Evolutionary conservation across 2,329 filamentous ascomycete genomes (phyloP).

Genomic region (Cercospora sp.): DNA sequence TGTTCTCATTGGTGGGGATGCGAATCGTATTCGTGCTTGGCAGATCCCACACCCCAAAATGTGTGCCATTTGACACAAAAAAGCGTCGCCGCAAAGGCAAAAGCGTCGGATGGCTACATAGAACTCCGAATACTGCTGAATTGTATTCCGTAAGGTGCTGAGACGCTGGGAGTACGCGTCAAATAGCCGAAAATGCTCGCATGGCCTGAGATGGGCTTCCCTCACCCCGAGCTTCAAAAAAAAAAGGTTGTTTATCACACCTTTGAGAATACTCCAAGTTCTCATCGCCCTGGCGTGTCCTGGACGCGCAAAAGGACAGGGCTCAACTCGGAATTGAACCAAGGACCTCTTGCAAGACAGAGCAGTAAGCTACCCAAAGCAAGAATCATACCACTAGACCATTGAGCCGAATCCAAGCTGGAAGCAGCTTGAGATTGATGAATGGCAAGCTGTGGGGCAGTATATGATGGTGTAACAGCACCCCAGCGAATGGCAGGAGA

Average conservation of each 20-base stretch:
- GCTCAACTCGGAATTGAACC: constrained; percentile 15
- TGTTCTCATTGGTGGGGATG: not conserved
- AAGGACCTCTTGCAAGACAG: constrained; percentile 9
- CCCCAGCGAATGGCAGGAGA: no score
- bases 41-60: not conserved
- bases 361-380: constrained; percentile 1
- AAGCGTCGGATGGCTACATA: no score
- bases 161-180: no score
- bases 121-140: no score
- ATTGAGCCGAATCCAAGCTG: not conserved
- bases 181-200: no score
- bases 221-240: no score
- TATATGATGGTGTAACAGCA: not conserved
- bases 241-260: no score
- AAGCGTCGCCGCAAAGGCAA: not conserved
- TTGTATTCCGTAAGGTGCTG: no score
- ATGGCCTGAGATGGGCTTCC: no score
- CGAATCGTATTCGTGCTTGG: constrained; percentile 1
- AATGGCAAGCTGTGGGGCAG: fast-evolving
- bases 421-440: not conserved
- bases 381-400: constrained; percentile 15
- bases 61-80: not conserved
- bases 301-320: not conserved
- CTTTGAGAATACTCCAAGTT: no score
- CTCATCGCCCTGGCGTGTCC: not conserved